Evolutionary conservation across 805 yeast genomes (phyloP), one percentile per base, ranked within the genome.

Genomic region (Suhomyces pyralidae): DNA sequence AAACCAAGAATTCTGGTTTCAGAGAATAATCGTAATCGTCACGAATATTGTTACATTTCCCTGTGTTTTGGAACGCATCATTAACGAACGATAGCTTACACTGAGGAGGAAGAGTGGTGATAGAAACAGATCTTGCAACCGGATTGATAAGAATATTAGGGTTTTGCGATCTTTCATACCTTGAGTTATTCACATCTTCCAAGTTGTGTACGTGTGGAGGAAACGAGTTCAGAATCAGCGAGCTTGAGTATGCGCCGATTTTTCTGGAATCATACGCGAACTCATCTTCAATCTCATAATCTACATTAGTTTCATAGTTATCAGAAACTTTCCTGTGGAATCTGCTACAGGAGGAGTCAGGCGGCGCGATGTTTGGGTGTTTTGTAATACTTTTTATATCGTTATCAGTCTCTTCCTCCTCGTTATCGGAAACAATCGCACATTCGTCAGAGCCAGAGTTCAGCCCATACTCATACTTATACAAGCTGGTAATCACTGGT

Each of bases 91-190:
- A n/a, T 7, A 17, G 24, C 17, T 17, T 30, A 19, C 40, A 30
- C 9, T 34, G n/a, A 0, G 57, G 57, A 1, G 61, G 53, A 3
- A 19, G 26, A n/a, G 55, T 48, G 4, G 46, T 47, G 36, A 30
- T 22, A 3, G 61, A 58, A 17, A 53, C 52, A 5, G 53, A 32
- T 17, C 61, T 48, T 14, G 59, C 48, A 10, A 46, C 49, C 1
- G 40, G 48, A 40, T 59, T 59, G 15, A 52, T 58, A 45, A 58
- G 53, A 12, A 55, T 38, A 24, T 56, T 59, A 10, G 62, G 61
- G 20, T 56, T 56, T 20, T 58, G 44, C 5, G 56, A 53, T 24
- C 53, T 56, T 12, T 30, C 42, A 36, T 55, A 46, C 24, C 55
- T 47, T 22, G 20, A 5, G 14, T 38, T 30, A 10, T 47, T 40